A percentile compares a stretch with the other conserved stretches of the same genome.
Evolutionary conservation across 306 rosid species (phyloP).

Genomic region (Quercus wislizeni): DNA sequence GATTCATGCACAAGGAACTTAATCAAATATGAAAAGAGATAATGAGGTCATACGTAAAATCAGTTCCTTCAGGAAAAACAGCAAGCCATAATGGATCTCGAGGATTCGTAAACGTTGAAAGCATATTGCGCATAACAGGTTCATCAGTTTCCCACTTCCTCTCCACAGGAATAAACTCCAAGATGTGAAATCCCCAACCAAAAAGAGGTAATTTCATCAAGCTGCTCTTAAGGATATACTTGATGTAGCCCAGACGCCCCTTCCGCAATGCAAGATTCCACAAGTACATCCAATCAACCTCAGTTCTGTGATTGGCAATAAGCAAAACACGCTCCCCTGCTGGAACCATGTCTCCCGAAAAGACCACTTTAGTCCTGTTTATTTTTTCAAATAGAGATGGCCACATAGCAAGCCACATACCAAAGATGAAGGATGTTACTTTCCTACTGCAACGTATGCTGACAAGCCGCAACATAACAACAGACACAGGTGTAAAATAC

Average conservation of each 20-base stretch:
- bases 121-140: conserved; percentile 43
- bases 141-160: conserved; percentile 94
- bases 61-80: conserved; percentile 97
- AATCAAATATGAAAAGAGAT: conserved; percentile 12
- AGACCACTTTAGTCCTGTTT: conserved; percentile 73
- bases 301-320: conserved; percentile 89
- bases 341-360: conserved; percentile 77
- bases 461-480: conserved; percentile 45
- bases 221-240: conserved; percentile 88
- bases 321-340: conserved; percentile 74
- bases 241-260: conserved; percentile 74
- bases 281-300: conserved; percentile 99
- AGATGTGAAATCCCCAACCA: conserved; percentile 94
- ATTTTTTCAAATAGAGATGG: conserved; percentile 83
- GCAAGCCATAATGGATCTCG: conserved; percentile 86
- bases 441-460: conserved; percentile 65
- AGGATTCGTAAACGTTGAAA: conserved; percentile 60
- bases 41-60: conserved; percentile 61
- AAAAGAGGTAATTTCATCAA: conserved; percentile 89
- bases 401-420: conserved; percentile 83
- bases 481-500: conserved; percentile 59
- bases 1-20: conserved; percentile 11
- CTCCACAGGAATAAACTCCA: conserved; percentile 92
- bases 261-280: conserved; percentile 92
- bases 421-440: conserved; percentile 59